Base-by-base conservation (phyloP, 257 asterid genomes). In the Penstemon newberryi region DNA sequence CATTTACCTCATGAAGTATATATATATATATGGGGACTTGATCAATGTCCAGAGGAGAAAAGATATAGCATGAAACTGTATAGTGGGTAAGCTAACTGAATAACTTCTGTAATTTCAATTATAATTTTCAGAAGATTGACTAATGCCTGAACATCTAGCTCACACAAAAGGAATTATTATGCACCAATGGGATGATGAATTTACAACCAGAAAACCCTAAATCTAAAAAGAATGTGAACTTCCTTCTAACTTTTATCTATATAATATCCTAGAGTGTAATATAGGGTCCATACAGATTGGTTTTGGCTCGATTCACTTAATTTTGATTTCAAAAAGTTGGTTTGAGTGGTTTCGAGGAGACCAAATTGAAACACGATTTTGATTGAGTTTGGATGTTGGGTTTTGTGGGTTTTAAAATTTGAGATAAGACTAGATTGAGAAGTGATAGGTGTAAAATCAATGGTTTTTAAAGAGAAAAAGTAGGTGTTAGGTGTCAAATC, bases 91-190 rank as follows among this genome's bases (percentile, higher is more conserved):
- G 51, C 49, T 70, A 63, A 54, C 52, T 44, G 36, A n/a, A 33
- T 51, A 56, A 39, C 72, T 41, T 73, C 70, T 56, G 25, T 10
- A 64, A 33, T 49, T 53, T 38, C 33, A 40, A 69, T 5, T 52
- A 56, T 60, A 67, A 67, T 44, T 56, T 45, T 43, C 58, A 13
- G 53, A 42, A 49, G 50, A 65, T 59, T 54, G 46, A 38, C 66
- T 18, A 70, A 56, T 19, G 12, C 37, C 50, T 60, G 54, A 54
- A 66, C 70, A 75, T 47, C 67, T 58, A 51, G 56, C 64, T 53
- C 15, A 18, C 7, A 18, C 3, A 60, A 25, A 38, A 65, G n/a
- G 18, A 61, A 69, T 4, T 69, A 8, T 18, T 51, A 44, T n/a
- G 58, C 52, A 62, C 40, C 33, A 43, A 55, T 59, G 63, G n/a